phyloP scores from a whole-genome alignment of 148 eudicot genomes.

The Suaeda aralocaspica region DNA sequence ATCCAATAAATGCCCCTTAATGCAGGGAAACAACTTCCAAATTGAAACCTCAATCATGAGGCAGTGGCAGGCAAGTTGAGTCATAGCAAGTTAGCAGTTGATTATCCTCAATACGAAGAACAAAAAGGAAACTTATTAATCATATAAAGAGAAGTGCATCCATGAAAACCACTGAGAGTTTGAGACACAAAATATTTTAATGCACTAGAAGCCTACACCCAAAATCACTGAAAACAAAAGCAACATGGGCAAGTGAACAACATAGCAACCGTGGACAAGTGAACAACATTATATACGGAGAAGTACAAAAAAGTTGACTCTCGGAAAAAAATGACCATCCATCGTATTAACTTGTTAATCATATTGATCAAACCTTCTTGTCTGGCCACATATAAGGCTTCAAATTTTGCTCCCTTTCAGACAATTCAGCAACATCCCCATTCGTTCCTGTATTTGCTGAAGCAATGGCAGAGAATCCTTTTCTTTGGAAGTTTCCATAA shows the following conservation, averaged over 20 bases:
- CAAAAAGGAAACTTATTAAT: not conserved
- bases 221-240: not conserved
- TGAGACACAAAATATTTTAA: not conserved
- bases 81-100: not conserved
- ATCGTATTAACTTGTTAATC: not conserved
- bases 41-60: not conserved
- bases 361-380: constrained; percentile 39
- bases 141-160: not conserved
- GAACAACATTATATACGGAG: not conserved
- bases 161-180: not conserved
- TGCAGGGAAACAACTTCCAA: not conserved
- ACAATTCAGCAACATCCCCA: constrained; percentile 28
- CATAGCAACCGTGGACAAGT: no score
- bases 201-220: not conserved
- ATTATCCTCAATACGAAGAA: not conserved
- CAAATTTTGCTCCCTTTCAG: constrained; percentile 31
- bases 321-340: not conserved
- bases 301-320: not conserved
- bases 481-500: constrained; percentile 22
- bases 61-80: not conserved
- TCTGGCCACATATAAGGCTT: constrained; percentile 57
- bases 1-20: not conserved
- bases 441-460: constrained; percentile 31
- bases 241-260: not conserved
- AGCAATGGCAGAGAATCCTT: constrained; percentile 29